Evolutionary conservation across 805 yeast species (phyloP).

Genomic region (Dipodascus geniculatus): DNA sequence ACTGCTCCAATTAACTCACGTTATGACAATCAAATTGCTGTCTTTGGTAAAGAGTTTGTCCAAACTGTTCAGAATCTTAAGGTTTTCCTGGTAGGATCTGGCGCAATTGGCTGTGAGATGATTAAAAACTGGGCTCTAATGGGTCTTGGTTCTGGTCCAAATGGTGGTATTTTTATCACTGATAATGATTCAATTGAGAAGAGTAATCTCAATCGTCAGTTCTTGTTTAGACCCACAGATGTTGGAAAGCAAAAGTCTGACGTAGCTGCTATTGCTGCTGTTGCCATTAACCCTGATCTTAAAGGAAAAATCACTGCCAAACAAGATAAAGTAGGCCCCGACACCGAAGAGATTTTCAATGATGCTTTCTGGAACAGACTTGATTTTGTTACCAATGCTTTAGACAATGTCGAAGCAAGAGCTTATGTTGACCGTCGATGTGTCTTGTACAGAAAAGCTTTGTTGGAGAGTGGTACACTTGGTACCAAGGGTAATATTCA

Average conservation of each 20-base stretch:
- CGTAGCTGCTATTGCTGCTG: constrained; percentile 78
- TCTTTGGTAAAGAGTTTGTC: constrained; percentile 73
- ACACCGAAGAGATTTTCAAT: constrained; percentile 77
- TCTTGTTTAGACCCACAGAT: constrained; percentile 86
- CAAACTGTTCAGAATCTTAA: constrained; percentile 60
- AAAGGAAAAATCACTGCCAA: constrained; percentile 62
- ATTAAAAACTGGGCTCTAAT: constrained; percentile 95
- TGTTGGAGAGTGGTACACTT: constrained; percentile 91
- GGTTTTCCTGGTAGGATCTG: constrained; percentile 92
- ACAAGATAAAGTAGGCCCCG: constrained; percentile 86
- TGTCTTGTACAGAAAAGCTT: constrained; percentile 80
- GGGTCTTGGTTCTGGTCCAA: constrained; percentile 87
- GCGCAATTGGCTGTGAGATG: constrained; percentile 99
- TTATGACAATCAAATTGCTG: constrained; percentile 93
- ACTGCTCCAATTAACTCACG: constrained; percentile 70
- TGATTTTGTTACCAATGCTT: constrained; percentile 90
- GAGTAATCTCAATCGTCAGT: constrained; percentile 93
- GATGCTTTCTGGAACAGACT: constrained; percentile 75
- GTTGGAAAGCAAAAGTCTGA: constrained; percentile 88
- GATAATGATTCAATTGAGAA: constrained; percentile 94
- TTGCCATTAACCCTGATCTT: constrained; percentile 75
- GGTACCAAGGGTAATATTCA: constrained; percentile 99
- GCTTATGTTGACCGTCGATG: constrained; percentile 96
- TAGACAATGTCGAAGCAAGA: constrained; percentile 96
- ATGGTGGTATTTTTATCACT: constrained; percentile 75